These are phyloP conservation scores for Lentithecium fluviatile DNA, from an alignment of 495 filamentous ascomycete genomes.

Conservation along the genomic window DNA sequence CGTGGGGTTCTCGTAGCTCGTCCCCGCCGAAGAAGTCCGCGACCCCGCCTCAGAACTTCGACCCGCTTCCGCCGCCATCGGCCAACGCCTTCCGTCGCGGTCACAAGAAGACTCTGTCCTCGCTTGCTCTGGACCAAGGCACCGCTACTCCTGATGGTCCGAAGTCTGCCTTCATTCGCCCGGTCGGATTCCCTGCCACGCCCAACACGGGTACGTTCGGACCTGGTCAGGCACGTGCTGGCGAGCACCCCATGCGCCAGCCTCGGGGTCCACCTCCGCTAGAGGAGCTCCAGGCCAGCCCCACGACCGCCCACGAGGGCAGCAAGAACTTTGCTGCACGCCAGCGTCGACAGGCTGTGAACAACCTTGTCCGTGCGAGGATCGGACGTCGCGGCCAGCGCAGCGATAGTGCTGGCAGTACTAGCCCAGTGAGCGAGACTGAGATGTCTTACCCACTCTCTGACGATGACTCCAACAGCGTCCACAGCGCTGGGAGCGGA, in stretches of 20 bases:
- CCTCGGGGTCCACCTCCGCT: slow-evolving; percentile 88
- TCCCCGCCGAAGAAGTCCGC: slow-evolving; percentile 70
- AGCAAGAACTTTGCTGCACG: slow-evolving; percentile 98
- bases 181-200: slow-evolving; percentile 69
- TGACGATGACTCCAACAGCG: slow-evolving; percentile 78
- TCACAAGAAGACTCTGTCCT: slow-evolving; percentile 81
- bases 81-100: slow-evolving; percentile 85
- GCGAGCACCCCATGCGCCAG: slow-evolving; percentile 92
- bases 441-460: slow-evolving; percentile 71
- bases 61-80: slow-evolving; percentile 74
- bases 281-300: slow-evolving; percentile 86
- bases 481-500: slow-evolving; percentile 74
- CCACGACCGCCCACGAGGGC: slow-evolving; percentile 90
- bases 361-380: slow-evolving; percentile 86
- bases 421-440: slow-evolving; percentile 85
- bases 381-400: slow-evolving; percentile 75
- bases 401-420: slow-evolving; percentile 67
- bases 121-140: slow-evolving; percentile 65
- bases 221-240: slow-evolving; percentile 86
- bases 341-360: slow-evolving; percentile 86
- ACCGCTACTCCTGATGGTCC: slow-evolving; percentile 59
- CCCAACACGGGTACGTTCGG: slow-evolving; percentile 87
- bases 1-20: slow-evolving; percentile 54
- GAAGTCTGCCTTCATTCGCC: slow-evolving; percentile 58
- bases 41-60: slow-evolving; percentile 61